Conservation (phyloP, 352 stramenopile species). For the Phytophthora syringae region DNA sequence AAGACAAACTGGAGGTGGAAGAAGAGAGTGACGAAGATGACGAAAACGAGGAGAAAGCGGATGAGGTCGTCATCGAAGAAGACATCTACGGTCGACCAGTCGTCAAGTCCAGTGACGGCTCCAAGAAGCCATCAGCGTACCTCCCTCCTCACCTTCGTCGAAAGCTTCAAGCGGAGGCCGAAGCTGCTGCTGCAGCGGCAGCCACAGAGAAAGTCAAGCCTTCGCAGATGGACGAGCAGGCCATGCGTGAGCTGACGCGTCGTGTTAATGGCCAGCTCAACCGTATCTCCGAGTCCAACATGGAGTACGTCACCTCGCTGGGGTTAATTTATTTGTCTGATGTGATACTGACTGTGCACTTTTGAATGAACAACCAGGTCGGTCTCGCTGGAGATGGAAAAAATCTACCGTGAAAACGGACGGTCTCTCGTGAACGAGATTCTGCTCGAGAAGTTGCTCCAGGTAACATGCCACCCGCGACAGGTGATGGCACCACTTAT, state of each 20-base stretch:
- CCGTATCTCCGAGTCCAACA: conserved; percentile 91
- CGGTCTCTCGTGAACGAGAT: conserved; percentile 80
- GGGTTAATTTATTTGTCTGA: neutral
- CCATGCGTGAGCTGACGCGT: conserved; percentile 69
- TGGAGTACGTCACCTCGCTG: conserved; percentile 63
- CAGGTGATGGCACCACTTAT: conserved; percentile 85
- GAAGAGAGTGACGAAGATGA: conserved; percentile 38
- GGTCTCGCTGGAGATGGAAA: conserved; percentile 81
- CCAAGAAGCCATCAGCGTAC: conserved; percentile 71
- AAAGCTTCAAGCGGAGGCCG: conserved; percentile 58
- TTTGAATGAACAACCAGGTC: conserved; percentile 40
- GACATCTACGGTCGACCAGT: conserved; percentile 86
- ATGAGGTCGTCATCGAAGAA: conserved; percentile 62
- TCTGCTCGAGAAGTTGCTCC: conserved; percentile 72
- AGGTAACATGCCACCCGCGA: conserved; percentile 65
- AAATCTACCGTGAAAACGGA: conserved; percentile 75
- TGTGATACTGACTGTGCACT: conserved; percentile 7
- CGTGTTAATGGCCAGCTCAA: conserved; percentile 92
- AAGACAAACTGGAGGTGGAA: conserved; percentile 36
- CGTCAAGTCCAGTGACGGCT: conserved; percentile 49
- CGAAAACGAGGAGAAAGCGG: conserved; percentile 22
- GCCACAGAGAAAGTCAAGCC: conserved; percentile 34
- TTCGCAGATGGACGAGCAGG: conserved; percentile 78
- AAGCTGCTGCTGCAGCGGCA: conserved; percentile 40
- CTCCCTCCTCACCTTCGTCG: conserved; percentile 88